phyloP scores from a whole-genome alignment of 805 yeast species.

The Myxozyma melibiosi region DNA sequence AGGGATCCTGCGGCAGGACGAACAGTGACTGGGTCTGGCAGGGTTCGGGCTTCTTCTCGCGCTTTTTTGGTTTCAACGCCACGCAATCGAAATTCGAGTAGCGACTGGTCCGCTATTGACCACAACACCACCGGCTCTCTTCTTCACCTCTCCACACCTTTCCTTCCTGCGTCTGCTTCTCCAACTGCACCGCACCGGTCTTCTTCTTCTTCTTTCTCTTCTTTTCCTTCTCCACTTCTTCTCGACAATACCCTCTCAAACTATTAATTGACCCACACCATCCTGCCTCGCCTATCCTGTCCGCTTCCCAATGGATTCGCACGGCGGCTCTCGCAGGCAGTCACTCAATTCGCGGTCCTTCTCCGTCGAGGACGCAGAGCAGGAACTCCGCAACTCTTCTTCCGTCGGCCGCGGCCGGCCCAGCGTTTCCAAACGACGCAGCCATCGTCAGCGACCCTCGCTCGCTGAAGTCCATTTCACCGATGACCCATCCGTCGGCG shows the following conservation, averaged over 20 bases:
- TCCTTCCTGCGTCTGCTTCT: not conserved
- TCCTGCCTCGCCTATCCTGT: no score
- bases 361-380: slow-evolving; percentile 30
- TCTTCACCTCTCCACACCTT: not conserved
- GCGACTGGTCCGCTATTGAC: not conserved
- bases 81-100: slow-evolving; percentile 16
- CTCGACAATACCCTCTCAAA: no score
- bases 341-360: slow-evolving; percentile 17
- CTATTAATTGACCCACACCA: no score
- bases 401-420: slow-evolving; percentile 16
- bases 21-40: no score
- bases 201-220: not conserved
- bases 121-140: not conserved
- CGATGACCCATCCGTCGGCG: slow-evolving; percentile 31
- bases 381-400: slow-evolving; percentile 18
- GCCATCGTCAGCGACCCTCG: slow-evolving; percentile 24
- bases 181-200: no score
- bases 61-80: slow-evolving; percentile 6
- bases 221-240: not conserved
- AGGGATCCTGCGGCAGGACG: no score
- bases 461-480: slow-evolving; percentile 31
- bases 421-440: slow-evolving; percentile 12
- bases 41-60: slow-evolving; percentile 1
- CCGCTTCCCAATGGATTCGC: slow-evolving; percentile 13
- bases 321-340: slow-evolving; percentile 16